phyloP scores from a whole-genome alignment of 495 filamentous ascomycete species.

The Podospora conica region DNA sequence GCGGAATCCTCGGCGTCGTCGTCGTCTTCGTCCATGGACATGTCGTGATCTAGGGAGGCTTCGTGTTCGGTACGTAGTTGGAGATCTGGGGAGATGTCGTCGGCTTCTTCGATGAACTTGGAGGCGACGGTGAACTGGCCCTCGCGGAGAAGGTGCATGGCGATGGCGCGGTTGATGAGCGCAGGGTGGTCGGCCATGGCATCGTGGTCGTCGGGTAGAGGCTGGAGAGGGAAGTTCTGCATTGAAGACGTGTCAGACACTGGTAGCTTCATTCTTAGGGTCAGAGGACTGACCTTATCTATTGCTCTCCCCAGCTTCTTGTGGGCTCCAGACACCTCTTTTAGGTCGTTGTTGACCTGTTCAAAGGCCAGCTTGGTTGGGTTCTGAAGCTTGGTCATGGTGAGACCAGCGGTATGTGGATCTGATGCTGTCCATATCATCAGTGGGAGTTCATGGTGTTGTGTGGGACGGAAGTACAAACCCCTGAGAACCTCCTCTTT shows the following conservation, averaged over 20 bases:
- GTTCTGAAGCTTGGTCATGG: conserved; percentile 76
- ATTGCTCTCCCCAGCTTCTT: conserved; percentile 77
- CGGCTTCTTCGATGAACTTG: conserved; percentile 66
- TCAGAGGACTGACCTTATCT: conserved; percentile 55
- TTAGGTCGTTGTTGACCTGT: conserved; percentile 67
- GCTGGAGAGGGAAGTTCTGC: conserved; percentile 70
- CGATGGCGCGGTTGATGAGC: conserved; percentile 85
- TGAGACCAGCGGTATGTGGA: conserved; percentile 60
- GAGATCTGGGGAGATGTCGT: conserved; percentile 16
- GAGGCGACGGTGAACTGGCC: conserved; percentile 84
- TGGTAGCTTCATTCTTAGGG: neutral
- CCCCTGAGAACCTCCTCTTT: conserved; percentile 62
- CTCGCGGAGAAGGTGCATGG: conserved; percentile 92
- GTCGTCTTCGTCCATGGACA: conserved; percentile 27
- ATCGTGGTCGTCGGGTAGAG: conserved; percentile 75
- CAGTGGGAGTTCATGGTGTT: neutral
- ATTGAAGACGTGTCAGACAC: neutral
- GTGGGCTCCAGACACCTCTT: conserved; percentile 68
- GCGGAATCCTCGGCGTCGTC: conserved; percentile 4
- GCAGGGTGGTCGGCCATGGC: conserved; percentile 66
- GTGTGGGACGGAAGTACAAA: conserved; percentile 27
- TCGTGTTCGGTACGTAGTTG: conserved; percentile 5
- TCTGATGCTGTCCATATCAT: conserved; percentile 43
- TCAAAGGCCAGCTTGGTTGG: conserved; percentile 75
- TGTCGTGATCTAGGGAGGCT: conserved; percentile 12